Base-by-base conservation (phyloP, 495 filamentous ascomycete species). In the Cryomyces antarcticus region DNA sequence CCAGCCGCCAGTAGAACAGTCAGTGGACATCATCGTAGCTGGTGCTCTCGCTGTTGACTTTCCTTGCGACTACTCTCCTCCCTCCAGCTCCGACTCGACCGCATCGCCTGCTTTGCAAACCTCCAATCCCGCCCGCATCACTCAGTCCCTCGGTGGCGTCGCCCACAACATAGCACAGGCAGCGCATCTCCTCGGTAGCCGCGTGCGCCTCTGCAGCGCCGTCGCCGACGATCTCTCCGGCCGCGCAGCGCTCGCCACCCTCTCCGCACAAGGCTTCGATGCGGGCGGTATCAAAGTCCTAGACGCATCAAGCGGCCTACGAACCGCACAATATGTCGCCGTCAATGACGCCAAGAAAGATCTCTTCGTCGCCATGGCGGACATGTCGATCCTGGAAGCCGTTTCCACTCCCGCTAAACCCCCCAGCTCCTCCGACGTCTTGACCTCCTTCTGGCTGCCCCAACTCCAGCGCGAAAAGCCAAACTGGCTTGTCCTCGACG, bases 81-180 rank as follows among this genome's bases (percentile, higher is more conserved):
- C 61, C 34, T 41, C 44, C 17, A 54, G 55, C 9, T 47, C 51
- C 2, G 31, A 49, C 10, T 47, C 54, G 11, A 52, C 53, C 41
- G 50, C 41, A 30, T 48, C 59, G 6, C 84, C 83, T 11, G 57
- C 68, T 17, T 61, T 72, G 1, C 70, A 87, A 42, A 95, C 88
- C 1, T 97, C 89, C 6, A 97, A 96, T 56, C 81, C 81, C 36
- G 73, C 84, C 36, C 54, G 63, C 11, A 92, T 94, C 46, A 69
- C 54, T 13, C 84, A 93, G 53, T 78, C 79, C 5, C 66, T 95
- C 27, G 89, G 89, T 6, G 89, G 89, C n/a, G 89, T 96, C 2
- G 89, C 79, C n/a, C 75, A 81, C 55, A 97, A 97, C 52, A 78
- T 95, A 30, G 83, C 89, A 3, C 68, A 79, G 38, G 85, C 88